Evolutionary conservation across 2,329 filamentous ascomycete genomes (phyloP).

Genomic region (Cladosporium sp.): DNA sequence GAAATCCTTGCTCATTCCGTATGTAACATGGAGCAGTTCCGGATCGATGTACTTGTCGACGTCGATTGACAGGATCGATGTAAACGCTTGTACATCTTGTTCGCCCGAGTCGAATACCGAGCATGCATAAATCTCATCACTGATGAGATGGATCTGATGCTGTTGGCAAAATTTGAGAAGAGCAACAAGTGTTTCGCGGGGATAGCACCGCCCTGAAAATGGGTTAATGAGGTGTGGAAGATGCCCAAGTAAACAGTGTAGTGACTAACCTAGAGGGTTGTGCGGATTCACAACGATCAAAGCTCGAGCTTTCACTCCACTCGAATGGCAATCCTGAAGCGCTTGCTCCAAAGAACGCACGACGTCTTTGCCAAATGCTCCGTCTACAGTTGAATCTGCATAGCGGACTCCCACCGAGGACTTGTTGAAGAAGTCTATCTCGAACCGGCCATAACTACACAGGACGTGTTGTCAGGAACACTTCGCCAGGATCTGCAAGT

Average conservation of each 20-base stretch:
- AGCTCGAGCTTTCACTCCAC: not conserved
- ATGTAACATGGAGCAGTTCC: conserved; percentile 3
- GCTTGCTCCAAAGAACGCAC: too few relatives aligned
- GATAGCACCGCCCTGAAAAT: not conserved
- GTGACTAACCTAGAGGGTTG: conserved; percentile 1
- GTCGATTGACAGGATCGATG: not conserved
- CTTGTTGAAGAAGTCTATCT: too few relatives aligned
- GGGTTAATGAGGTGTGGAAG: too few relatives aligned
- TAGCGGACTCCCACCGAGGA: too few relatives aligned
- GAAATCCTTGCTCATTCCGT: conserved; percentile 3
- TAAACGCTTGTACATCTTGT: not conserved
- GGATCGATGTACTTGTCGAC: not conserved
- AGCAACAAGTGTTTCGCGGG: not conserved
- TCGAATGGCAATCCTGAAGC: too few relatives aligned
- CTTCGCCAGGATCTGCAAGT: too few relatives aligned
- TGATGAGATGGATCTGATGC: not conserved
- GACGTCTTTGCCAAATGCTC: too few relatives aligned
- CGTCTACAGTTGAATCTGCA: too few relatives aligned
- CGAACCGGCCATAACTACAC: too few relatives aligned
- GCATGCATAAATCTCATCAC: conserved; percentile 7
- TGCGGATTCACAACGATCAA: conserved; percentile 1
- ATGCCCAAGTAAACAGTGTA: too few relatives aligned
- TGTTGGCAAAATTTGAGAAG: not conserved
- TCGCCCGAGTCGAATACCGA: not conserved
- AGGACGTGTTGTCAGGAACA: too few relatives aligned